Conservation (phyloP, 108 stramenopile species). For the Mayamaea pseudoterrestris region DNA sequence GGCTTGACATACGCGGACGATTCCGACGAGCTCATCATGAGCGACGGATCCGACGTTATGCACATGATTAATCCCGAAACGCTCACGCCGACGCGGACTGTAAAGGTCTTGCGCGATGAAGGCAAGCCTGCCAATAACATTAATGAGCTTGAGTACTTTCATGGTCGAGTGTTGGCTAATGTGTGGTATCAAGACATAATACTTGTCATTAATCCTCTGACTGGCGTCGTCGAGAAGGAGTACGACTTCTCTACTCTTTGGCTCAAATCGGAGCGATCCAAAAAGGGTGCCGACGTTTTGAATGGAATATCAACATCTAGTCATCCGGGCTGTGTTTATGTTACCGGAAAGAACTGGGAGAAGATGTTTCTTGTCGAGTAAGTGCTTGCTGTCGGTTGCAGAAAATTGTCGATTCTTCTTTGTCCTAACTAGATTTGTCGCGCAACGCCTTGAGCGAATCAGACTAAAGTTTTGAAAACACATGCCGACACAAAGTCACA, state of each 20-base stretch:
- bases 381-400: no score
- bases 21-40: constrained; percentile 59
- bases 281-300: constrained; percentile 47
- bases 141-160: constrained; percentile 77
- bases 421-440: no score
- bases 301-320: constrained; percentile 76
- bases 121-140: constrained; percentile 32
- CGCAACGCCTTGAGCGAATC: no score
- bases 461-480: no score
- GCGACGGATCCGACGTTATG: constrained; percentile 54
- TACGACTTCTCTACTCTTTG: constrained; percentile 65
- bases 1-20: constrained; percentile 62
- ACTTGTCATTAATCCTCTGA: constrained; percentile 66
- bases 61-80: constrained; percentile 70
- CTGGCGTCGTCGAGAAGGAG: constrained; percentile 63
- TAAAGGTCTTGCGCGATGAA: constrained; percentile 33
- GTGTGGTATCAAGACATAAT: constrained; percentile 73
- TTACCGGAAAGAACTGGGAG: constrained; percentile 67
- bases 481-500: no score
- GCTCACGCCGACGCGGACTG: constrained; percentile 29
- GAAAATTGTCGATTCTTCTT: no score
- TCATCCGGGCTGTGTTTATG: constrained; percentile 49
- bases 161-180: constrained; percentile 71
- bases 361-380: constrained; percentile 47
- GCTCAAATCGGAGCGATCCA: constrained; percentile 27